Evolutionary conservation across 768 basidiomycete genomes (phyloP).

Genomic region (Serendipita sp.): DNA sequence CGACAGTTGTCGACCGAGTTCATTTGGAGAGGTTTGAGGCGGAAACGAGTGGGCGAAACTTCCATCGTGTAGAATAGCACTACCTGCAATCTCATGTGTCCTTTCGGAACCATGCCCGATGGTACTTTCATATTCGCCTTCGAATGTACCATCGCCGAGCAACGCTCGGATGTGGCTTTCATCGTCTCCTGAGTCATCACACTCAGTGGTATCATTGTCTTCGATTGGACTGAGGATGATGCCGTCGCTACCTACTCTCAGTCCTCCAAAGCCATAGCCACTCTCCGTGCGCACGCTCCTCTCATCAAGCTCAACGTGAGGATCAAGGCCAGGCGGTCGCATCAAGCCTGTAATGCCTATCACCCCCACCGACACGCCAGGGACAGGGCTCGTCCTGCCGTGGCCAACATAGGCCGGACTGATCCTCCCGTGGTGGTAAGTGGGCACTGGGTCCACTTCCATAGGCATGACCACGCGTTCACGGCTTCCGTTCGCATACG

Average conservation of each 20-base stretch:
- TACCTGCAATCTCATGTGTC: background rate
- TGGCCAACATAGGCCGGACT: background rate
- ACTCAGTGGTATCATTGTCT: background rate
- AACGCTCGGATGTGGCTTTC: background rate
- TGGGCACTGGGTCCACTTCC: background rate
- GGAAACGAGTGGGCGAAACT: too few species aligned
- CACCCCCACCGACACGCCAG: background rate
- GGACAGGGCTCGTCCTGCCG: background rate
- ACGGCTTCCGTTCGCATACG: background rate
- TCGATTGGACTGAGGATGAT: conserved; percentile 4
- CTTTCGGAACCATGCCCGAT: background rate
- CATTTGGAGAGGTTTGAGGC: too few species aligned
- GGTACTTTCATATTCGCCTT: conserved; percentile 3
- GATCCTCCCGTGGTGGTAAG: background rate
- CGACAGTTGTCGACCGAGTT: too few species aligned
- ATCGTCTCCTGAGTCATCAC: background rate
- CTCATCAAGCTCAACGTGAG: background rate
- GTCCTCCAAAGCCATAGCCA: background rate
- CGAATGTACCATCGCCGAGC: background rate
- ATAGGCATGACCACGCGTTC: background rate
- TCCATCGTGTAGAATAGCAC: too few species aligned
- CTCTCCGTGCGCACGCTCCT: background rate
- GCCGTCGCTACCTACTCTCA: background rate
- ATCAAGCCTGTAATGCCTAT: background rate
- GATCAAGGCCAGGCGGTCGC: background rate